Conservation (phyloP, 495 filamentous ascomycete genomes). For the Cenococcum geophilum region DNA sequence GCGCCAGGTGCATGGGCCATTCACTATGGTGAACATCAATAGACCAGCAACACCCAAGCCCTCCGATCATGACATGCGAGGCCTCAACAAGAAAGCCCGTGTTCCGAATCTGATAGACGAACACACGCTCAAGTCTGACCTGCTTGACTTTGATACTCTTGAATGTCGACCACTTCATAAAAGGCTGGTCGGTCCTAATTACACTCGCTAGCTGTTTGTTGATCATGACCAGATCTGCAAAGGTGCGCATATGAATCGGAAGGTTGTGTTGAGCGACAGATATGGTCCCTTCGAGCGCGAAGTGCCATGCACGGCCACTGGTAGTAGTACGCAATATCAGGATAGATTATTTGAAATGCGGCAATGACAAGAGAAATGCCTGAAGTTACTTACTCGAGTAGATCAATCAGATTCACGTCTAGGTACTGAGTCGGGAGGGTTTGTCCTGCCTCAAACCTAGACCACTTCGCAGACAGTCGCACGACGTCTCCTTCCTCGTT, state of each 20-base stretch:
- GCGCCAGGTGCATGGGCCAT: constrained; percentile 17
- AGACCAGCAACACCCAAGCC: constrained; percentile 11
- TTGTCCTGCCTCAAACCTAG: constrained; percentile 4
- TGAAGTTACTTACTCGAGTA: constrained; percentile 12
- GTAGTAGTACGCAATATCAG: neutral
- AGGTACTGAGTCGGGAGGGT: constrained; percentile 5
- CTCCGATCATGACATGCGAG: neutral
- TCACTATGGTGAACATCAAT: constrained; percentile 18
- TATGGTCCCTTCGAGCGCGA: constrained; percentile 14
- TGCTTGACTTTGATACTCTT: neutral
- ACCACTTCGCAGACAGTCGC: constrained; percentile 16
- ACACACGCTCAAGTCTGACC: constrained; percentile 14
- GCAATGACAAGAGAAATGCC: neutral
- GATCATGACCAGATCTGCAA: constrained; percentile 17
- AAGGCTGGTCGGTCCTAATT: neutral
- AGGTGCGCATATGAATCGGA: constrained; percentile 6
- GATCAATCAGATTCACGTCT: constrained; percentile 22
- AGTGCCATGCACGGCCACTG: constrained; percentile 21
- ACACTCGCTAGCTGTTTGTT: neutral
- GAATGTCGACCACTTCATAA: no score
- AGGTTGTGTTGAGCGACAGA: neutral
- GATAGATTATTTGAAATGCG: neutral
- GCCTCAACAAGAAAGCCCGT: constrained; percentile 18
- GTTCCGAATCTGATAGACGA: constrained; percentile 13
- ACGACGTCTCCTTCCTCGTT: constrained; percentile 18